Percentiles rank a stretch among this genome's conserved stretches.
Conservation (phyloP, 805 yeast species). For the Lipomyces mesembrius region DNA sequence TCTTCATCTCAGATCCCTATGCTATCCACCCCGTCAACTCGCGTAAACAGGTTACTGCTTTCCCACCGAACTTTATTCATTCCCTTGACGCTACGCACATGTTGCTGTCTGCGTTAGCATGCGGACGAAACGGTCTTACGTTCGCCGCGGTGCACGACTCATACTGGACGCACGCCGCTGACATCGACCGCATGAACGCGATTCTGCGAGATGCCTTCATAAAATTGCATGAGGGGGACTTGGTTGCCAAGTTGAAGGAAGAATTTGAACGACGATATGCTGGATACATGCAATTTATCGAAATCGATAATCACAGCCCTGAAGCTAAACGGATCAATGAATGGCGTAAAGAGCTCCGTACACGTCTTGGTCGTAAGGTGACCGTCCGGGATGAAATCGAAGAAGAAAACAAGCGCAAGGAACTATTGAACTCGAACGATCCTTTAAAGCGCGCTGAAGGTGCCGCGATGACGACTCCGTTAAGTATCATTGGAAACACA, state of each 20-base stretch:
- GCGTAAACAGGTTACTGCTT: slow-evolving; percentile 87
- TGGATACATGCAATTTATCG: slow-evolving; percentile 65
- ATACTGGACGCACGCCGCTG: slow-evolving; percentile 95
- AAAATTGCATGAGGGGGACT: slow-evolving; percentile 70
- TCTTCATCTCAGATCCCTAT: slow-evolving; percentile 87
- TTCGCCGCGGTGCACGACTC: slow-evolving; percentile 98
- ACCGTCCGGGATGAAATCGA: slow-evolving; percentile 74
- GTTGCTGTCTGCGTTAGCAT: slow-evolving; percentile 83
- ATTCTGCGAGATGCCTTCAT: slow-evolving; percentile 80
- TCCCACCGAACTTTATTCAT: slow-evolving; percentile 94
- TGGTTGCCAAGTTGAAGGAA: slow-evolving; percentile 67
- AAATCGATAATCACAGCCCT: slow-evolving; percentile 57
- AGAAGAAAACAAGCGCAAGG: slow-evolving; percentile 67
- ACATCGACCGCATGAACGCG: slow-evolving; percentile 71
- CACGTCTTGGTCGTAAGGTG: slow-evolving; percentile 56
- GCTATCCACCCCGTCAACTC: slow-evolving; percentile 80
- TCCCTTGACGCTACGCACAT: slow-evolving; percentile 96
- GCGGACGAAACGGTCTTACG: slow-evolving; percentile 64
- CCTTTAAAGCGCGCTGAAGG: slow-evolving; percentile 58
- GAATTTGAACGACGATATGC: slow-evolving; percentile 84
- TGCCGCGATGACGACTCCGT: slow-evolving; percentile 65
- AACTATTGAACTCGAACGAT: slow-evolving; percentile 57
- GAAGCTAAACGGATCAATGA: slow-evolving; percentile 56
- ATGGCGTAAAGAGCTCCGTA: slow-evolving; percentile 17
- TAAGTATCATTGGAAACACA: slow-evolving; percentile 53